Percentiles rank a stretch among this genome's conserved stretches.
These are phyloP conservation scores for Eucalyptus rudis DNA, from an alignment of 345 rosid species.

Conservation along the genomic window DNA sequence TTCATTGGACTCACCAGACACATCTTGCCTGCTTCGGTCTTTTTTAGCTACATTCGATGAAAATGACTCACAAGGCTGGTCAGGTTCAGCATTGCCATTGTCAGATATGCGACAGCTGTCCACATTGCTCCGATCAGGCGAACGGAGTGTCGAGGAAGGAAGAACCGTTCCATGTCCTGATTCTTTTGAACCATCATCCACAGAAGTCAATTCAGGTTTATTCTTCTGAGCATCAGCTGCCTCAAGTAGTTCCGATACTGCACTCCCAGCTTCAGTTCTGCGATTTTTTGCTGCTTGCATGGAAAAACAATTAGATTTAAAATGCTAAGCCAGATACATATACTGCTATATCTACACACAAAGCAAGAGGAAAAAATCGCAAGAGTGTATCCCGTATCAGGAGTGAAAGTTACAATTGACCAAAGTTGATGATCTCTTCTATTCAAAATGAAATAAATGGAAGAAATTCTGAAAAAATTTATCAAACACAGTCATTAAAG, in stretches of 20 bases:
- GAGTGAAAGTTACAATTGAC: neutral
- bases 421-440: neutral
- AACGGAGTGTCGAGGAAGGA: neutral
- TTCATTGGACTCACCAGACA: neutral
- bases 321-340: neutral
- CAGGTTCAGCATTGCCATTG: neutral
- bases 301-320: neutral
- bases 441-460: neutral
- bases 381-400: neutral
- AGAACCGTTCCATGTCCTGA: neutral
- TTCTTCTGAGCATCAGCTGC: neutral
- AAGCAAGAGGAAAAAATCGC: neutral
- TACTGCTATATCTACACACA: neutral
- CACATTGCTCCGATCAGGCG: neutral
- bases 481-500: neutral
- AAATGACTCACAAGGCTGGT: neutral
- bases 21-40: neutral
- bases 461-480: neutral
- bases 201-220: neutral
- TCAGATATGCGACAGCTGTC: neutral
- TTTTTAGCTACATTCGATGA: neutral
- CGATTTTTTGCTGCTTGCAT: neutral
- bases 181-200: neutral
- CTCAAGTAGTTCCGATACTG: neutral
- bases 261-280: neutral